Evolutionary conservation across 768 basidiomycete genomes (phyloP).

Genomic region (Clitopilus passeckerianus): DNA sequence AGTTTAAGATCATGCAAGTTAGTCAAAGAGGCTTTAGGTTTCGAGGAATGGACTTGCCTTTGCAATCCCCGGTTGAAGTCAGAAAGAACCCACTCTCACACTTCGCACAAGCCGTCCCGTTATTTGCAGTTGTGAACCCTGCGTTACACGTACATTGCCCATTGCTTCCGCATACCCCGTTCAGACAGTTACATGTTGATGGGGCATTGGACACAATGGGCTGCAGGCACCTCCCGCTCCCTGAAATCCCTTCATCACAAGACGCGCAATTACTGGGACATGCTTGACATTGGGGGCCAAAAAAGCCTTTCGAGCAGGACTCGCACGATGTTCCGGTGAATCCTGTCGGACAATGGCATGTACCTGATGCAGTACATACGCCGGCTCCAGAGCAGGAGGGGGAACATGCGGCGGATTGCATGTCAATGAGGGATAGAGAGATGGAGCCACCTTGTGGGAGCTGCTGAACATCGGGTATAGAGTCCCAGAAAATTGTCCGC

Average conservation of each 20-base stretch:
- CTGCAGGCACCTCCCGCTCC: constrained; percentile 64
- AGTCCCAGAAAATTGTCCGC: constrained; percentile 71
- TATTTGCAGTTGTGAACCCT: constrained; percentile 54
- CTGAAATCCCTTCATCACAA: constrained; percentile 76
- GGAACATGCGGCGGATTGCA: constrained; percentile 56
- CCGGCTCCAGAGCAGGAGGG: constrained; percentile 61
- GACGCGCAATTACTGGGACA: constrained; percentile 61
- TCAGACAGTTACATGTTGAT: constrained; percentile 71
- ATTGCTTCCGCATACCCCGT: constrained; percentile 65
- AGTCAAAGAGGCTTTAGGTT: background rate
- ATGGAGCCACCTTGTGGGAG: constrained; percentile 46
- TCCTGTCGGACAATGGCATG: constrained; percentile 64
- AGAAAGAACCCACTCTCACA: constrained; percentile 66
- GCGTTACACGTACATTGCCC: constrained; percentile 62
- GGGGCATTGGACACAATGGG: constrained; percentile 41
- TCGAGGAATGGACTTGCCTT: constrained; percentile 29
- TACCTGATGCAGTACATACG: constrained; percentile 59
- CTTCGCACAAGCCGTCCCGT: constrained; percentile 62
- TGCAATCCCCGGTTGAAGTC: constrained; percentile 51
- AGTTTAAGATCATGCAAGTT: background rate
- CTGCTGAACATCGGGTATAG: constrained; percentile 71
- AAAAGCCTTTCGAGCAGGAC: constrained; percentile 62
- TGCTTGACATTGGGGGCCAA: constrained; percentile 61
- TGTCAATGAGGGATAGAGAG: constrained; percentile 53
- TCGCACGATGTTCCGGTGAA: constrained; percentile 78